Evolutionary conservation across 2,329 filamentous ascomycete species (phyloP), one percentile per base, ranked within the genome.

Genomic region (Botryotinia narcissicola): DNA sequence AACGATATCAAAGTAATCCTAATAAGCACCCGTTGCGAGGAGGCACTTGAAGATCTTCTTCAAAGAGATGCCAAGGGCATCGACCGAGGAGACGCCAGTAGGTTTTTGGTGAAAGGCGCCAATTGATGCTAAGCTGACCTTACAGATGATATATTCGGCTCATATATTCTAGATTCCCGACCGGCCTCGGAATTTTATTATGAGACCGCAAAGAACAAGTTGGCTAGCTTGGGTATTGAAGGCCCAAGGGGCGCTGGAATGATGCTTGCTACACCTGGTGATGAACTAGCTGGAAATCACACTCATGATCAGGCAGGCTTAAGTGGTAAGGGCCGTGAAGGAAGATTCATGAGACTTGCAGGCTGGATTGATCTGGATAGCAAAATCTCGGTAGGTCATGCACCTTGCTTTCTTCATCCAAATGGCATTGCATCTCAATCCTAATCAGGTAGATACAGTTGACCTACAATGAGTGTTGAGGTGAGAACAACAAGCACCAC

Each of bases 321-420:
- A 18, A 81, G 82, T 20, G 79, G 84, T 6, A 86, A 84, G n/a
- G 87, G 86, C 12, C 84, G 86, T 48, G 89, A 92, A 78, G 89
- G 90, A 44, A 89, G 87, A 74, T 80, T 93, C 12, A 86, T 97
- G 77, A 89, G 89, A 62, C 86, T 97, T 14, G 89, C 91, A 4
- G 88, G 92, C 2, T 88, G 85, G 74, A 87, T 97, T 74, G 90
- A 97, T 78, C 83, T 96, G 71, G 91, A 95, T 4, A 95, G 92
- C 78, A 84, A 83, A 9, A 81, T 92, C 20, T 93, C 94, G 3
- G 91, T 93, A 80, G 77, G 84, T 79, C 22, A 25, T 63, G 20
- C 40, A 29, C 12, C n/a, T 46, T 8, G n/a, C 29, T 51, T 22
- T 16, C 7, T 32, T 25, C 32, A 6, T 35, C 44, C n/a, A 64